These are phyloP conservation scores for Zalerion maritima DNA, from an alignment of 495 filamentous ascomycete genomes.

Conservation along the genomic window DNA sequence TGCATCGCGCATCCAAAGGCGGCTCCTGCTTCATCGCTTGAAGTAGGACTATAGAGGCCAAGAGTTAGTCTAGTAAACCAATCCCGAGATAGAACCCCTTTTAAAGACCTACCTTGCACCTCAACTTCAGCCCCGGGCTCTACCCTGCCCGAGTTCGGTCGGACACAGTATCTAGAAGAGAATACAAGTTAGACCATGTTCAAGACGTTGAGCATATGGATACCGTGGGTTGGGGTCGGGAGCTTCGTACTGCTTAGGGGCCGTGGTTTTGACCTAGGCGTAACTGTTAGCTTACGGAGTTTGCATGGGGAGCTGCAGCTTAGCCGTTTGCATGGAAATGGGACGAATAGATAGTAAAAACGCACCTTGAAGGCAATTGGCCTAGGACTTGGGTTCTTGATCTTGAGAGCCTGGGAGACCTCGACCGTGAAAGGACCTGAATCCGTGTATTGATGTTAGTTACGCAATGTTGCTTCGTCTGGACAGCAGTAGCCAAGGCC, in stretches of 20 bases:
- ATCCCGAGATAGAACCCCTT: neutral
- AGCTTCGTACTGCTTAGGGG: slow-evolving; percentile 89
- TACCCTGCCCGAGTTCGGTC: slow-evolving; percentile 92
- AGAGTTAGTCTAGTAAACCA: slow-evolving; percentile 3
- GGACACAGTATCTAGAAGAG: slow-evolving; percentile 80
- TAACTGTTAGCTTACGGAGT: slow-evolving; percentile 7
- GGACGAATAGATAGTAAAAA: no score
- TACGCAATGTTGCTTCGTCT: no score
- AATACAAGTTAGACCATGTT: slow-evolving; percentile 10
- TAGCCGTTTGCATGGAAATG: no score
- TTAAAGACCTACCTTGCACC: slow-evolving; percentile 59
- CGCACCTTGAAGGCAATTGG: slow-evolving; percentile 92
- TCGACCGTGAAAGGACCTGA: slow-evolving; percentile 86
- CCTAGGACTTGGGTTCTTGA: slow-evolving; percentile 63
- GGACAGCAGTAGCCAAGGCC: slow-evolving; percentile 5
- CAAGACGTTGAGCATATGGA: slow-evolving; percentile 5
- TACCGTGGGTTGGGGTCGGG: slow-evolving; percentile 2
- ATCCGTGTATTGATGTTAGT: slow-evolving; percentile 15
- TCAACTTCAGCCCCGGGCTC: slow-evolving; percentile 77
- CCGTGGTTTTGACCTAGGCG: slow-evolving; percentile 99
- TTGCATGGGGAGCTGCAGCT: slow-evolving; percentile 2
- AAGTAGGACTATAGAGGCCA: slow-evolving; percentile 53
- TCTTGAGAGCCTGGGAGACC: slow-evolving; percentile 68
- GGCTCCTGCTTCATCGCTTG: slow-evolving; percentile 97
- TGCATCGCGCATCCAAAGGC: slow-evolving; percentile 68